Evolutionary conservation across 345 rosid genomes (phyloP).

Genomic region (Hypericum androsaemum): DNA sequence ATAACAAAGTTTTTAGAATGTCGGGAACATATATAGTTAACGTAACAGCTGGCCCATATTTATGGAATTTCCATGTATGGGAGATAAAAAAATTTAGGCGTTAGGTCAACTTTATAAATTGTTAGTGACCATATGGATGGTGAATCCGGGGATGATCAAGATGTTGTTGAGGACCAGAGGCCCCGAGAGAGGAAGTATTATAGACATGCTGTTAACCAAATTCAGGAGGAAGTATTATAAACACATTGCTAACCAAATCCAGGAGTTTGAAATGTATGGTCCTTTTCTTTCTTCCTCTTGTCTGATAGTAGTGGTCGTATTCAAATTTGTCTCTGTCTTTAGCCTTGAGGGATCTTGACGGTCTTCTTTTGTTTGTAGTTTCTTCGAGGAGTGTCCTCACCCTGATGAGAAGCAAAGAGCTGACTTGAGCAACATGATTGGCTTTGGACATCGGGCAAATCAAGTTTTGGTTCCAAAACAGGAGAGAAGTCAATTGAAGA

Average conservation of each 20-base stretch:
- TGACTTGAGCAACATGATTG: conserved; percentile 46
- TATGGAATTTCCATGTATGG: no score
- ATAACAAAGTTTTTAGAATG: no score
- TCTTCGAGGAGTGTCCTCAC: conserved; percentile 60
- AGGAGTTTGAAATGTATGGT: conserved; percentile 62
- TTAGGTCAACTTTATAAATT: no score
- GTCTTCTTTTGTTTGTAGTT: conserved; percentile 25
- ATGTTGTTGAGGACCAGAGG: conserved; percentile 24
- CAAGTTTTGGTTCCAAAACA: conserved; percentile 80
- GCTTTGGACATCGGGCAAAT: conserved; percentile 47
- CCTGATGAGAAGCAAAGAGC: conserved; percentile 61
- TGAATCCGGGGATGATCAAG: conserved; percentile 48
- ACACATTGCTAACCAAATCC: conserved; percentile 59
- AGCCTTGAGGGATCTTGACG: neutral
- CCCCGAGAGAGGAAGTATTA: conserved; percentile 53
- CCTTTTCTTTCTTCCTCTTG: neutral
- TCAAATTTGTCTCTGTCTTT: no score
- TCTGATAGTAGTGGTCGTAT: neutral
- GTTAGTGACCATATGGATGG: conserved; percentile 49
- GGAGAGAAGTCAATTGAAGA: conserved; percentile 81
- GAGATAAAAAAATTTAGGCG: no score
- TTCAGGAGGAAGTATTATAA: no score
- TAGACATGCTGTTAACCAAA: no score
- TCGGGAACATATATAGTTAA: no score
- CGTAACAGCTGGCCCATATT: no score